Conservation (phyloP, 2,329 filamentous ascomycete genomes). For the Nemania abortiva region DNA sequence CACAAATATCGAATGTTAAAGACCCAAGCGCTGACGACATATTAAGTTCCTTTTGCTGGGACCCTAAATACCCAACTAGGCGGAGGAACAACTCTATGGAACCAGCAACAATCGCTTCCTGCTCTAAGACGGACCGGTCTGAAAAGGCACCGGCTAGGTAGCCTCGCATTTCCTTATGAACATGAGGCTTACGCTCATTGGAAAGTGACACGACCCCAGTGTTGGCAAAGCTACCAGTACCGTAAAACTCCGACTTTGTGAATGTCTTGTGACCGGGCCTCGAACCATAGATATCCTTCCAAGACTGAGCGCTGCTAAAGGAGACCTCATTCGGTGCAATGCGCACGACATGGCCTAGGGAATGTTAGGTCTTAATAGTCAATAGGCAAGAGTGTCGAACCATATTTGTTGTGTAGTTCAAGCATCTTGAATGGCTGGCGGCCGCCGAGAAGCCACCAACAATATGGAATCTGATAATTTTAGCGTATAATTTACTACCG, state of each 20-base stretch:
- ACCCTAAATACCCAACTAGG: no score
- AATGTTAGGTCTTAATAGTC: not conserved
- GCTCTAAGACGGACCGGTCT: not conserved
- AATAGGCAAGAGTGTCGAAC: not conserved
- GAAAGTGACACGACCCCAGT: no score
- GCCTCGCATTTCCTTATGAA: constrained; percentile 3
- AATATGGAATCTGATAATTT: constrained; percentile 6
- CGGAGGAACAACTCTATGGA: not conserved
- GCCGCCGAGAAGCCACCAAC: not conserved
- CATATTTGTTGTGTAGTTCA: constrained; percentile 4
- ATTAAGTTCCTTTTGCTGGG: no score
- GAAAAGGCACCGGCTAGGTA: constrained; percentile 12
- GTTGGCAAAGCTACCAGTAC: no score
- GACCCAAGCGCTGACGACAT: no score
- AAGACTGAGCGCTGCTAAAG: constrained; percentile 1
- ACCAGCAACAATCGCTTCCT: not conserved
- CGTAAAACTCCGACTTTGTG: no score
- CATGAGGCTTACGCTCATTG: not conserved
- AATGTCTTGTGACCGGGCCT: not conserved
- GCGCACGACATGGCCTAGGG: constrained; percentile 6
- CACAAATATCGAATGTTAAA: no score
- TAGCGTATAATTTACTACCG: not conserved
- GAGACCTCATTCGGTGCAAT: constrained; percentile 15
- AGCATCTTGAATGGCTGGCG: constrained; percentile 7
- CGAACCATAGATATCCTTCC: constrained; percentile 10